Evolutionary conservation across 2,329 filamentous ascomycete species (phyloP).

Genomic region (Chaetothyriales sp.): DNA sequence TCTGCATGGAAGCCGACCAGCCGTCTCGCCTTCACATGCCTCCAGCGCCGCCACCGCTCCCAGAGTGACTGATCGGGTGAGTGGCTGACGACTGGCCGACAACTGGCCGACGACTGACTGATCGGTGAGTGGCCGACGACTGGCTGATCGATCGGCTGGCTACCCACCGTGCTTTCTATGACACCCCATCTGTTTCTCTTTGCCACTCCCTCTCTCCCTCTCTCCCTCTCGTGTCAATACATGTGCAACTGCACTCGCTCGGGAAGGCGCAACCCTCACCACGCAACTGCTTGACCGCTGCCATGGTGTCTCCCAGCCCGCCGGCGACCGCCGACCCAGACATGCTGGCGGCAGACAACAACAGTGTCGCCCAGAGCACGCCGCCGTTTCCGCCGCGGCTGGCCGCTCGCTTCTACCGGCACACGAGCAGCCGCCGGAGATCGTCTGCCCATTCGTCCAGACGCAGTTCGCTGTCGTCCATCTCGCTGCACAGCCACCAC

Average conservation of each 20-base stretch:
- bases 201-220: too few relatives aligned
- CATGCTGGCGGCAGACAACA: constrained; percentile 21
- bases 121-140: neutral
- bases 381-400: constrained; percentile 44
- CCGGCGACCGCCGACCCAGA: constrained; percentile 27
- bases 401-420: constrained; percentile 48
- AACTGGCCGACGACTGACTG: neutral
- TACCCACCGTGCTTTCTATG: neutral
- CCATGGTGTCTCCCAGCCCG: neutral
- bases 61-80: neutral
- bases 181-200: neutral
- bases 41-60: neutral
- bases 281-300: neutral
- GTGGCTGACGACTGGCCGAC: too few relatives aligned
- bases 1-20: neutral
- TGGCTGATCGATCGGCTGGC: neutral
- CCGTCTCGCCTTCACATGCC: neutral
- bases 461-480: constrained; percentile 50
- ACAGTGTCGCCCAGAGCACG: constrained; percentile 25
- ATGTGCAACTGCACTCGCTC: neutral
- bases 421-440: constrained; percentile 40
- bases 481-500: constrained; percentile 42
- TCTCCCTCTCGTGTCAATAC: neutral
- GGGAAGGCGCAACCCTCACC: too few relatives aligned
- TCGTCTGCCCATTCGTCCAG: constrained; percentile 51